phyloP scores from a whole-genome alignment of 345 rosid genomes.

The Cardamine resedifolia region DNA sequence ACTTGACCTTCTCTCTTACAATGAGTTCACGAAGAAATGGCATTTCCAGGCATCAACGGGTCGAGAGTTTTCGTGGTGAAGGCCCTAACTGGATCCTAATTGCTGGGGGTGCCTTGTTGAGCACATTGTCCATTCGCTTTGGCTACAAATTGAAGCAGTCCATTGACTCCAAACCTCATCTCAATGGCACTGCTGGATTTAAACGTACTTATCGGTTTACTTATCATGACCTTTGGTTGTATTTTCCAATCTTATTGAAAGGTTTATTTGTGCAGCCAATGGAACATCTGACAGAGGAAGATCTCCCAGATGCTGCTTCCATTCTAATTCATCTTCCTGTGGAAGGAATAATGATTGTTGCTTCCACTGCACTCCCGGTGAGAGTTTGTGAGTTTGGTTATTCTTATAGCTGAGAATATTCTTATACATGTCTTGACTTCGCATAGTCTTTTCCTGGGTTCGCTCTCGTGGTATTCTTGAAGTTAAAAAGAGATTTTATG shows the following conservation, averaged over 20 bases:
- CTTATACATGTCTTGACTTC: background rate
- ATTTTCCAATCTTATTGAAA: slow-evolving; percentile 18
- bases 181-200: slow-evolving; percentile 41
- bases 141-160: slow-evolving; percentile 87
- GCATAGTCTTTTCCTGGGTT: background rate
- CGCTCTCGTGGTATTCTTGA: slow-evolving; percentile 3
- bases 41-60: slow-evolving; percentile 55
- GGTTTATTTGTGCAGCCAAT: slow-evolving; percentile 36
- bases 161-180: slow-evolving; percentile 56
- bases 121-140: slow-evolving; percentile 86
- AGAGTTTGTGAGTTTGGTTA: slow-evolving; percentile 15
- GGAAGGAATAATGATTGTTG: slow-evolving; percentile 25
- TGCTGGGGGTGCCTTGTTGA: slow-evolving; percentile 93
- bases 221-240: background rate
- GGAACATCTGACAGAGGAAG: slow-evolving; percentile 32
- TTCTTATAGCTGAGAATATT: background rate
- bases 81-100: slow-evolving; percentile 92
- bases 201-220: slow-evolving; percentile 38
- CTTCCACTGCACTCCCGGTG: slow-evolving; percentile 35
- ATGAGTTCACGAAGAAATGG: slow-evolving; percentile 63
- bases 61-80: slow-evolving; percentile 46
- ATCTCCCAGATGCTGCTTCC: slow-evolving; percentile 37
- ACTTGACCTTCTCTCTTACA: slow-evolving; percentile 39
- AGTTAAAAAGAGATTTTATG: background rate
- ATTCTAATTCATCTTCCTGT: slow-evolving; percentile 19